Evolutionary conservation across 2,329 filamentous ascomycete genomes (phyloP).

Genomic region (Aspergillus uvarum): DNA sequence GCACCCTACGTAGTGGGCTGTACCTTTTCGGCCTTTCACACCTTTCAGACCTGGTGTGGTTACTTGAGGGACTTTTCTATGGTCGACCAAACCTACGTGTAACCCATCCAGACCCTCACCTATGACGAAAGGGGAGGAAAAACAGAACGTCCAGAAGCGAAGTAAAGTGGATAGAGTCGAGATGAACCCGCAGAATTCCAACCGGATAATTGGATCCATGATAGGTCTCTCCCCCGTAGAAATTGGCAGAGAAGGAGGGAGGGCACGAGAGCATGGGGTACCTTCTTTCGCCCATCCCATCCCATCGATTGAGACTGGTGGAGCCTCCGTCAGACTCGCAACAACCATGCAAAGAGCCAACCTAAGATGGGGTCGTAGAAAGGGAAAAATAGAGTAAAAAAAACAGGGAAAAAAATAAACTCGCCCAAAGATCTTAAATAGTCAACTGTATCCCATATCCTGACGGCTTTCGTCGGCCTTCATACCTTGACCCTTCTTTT

Average conservation of each 20-base stretch:
- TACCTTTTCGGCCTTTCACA: not conserved
- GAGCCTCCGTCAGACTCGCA: conserved; percentile 6
- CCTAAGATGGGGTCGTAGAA: not conserved
- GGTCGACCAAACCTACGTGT: not conserved
- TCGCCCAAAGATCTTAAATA: conserved; percentile 9
- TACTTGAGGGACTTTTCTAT: not conserved
- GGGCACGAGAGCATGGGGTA: conserved; percentile 12
- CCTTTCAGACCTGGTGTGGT: not conserved
- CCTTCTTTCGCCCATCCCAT: not conserved
- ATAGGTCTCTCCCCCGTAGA: conserved; percentile 3
- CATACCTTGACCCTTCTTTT: not conserved
- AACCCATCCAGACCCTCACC: not conserved
- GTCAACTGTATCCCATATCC: conserved; percentile 10
- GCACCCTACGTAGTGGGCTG: not conserved
- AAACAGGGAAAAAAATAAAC: not conserved
- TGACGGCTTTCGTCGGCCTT: not conserved
- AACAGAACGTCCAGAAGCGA: not conserved
- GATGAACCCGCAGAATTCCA: too few species aligned
- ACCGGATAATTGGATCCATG: not conserved
- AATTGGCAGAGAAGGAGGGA: conserved; percentile 6
- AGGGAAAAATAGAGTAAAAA: conserved; percentile 8
- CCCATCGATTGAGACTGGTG: conserved; percentile 2
- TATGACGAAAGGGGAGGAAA: not conserved
- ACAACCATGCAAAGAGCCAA: not conserved
- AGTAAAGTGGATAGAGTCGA: not conserved